Conservation (phyloP, 1,139 yeast genomes). For the Candida tropicalis region DNA sequence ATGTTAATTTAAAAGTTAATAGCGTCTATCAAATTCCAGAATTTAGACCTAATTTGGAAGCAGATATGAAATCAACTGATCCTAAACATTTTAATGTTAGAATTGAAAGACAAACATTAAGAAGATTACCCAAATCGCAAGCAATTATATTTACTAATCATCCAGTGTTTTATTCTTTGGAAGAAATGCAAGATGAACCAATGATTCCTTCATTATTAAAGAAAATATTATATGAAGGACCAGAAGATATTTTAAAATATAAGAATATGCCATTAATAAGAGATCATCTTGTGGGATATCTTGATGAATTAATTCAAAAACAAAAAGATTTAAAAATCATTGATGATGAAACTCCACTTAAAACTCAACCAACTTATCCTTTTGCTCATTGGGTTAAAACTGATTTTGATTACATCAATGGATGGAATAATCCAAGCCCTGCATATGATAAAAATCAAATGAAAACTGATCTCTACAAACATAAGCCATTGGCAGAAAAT, state of each 20-base stretch:
- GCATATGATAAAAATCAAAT: constrained; percentile 24
- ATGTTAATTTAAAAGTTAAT: constrained; percentile 59
- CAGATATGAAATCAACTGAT: constrained; percentile 35
- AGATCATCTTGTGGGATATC: constrained; percentile 59
- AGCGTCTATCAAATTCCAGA: constrained; percentile 54
- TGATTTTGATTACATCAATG: constrained; percentile 41
- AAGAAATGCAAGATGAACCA: constrained; percentile 80
- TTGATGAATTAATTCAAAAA: constrained; percentile 57
- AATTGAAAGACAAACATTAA: constrained; percentile 57
- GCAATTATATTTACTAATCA: constrained; percentile 64
- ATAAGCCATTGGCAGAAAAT: constrained; percentile 21
- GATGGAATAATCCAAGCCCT: constrained; percentile 51
- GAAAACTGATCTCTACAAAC: constrained; percentile 26
- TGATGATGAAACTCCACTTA: constrained; percentile 55
- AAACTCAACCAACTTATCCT: constrained; percentile 65
- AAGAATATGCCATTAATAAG: constrained; percentile 60
- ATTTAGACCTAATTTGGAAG: constrained; percentile 30
- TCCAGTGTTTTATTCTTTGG: constrained; percentile 68
- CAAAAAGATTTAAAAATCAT: constrained; percentile 62
- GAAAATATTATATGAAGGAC: constrained; percentile 66
- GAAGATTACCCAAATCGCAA: constrained; percentile 49
- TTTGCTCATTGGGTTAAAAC: constrained; percentile 54
- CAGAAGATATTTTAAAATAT: constrained; percentile 64
- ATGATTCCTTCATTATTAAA: constrained; percentile 65
- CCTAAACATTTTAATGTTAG: constrained; percentile 56